Base-by-base conservation (phyloP, 2,329 filamentous ascomycete species). In the Metarhizium humberi region DNA sequence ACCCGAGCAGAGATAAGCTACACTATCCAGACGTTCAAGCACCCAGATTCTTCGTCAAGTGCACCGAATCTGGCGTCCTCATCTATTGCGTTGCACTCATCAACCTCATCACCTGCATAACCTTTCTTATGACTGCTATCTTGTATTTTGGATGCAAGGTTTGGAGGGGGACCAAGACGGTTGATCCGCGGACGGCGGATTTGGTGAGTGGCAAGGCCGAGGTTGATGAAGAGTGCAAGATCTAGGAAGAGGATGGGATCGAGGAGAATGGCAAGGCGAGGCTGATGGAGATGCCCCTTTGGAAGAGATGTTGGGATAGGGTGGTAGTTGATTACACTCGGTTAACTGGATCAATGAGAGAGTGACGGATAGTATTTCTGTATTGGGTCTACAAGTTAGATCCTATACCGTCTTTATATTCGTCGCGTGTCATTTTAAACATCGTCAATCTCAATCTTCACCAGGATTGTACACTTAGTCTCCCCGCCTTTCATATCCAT, bases 121-220 rank as follows among this genome's bases (percentile, higher is more conserved):
- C 76, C 14, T 40, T n/a, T 8, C 11, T 40, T 13, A 11, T 40
- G 38, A 2, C 38, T 40, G 38, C 38, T 11, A 40, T 14, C 38
- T 40, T 5, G 10, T 91, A 81, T 63, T 32, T 86, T 3, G 78
- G 75, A 5, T 90, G 85, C 81, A 91, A 90, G 69, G 8, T 87
- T 2, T 55, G 80, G 60, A 81, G 85, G 67, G 77, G 75, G 63
- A 87, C 85, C 0, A 82, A 78, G 59, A 75, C 79, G 57, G 69
- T 78, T 52, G 73, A 72, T 50, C 73, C 81, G 1, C 69, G 77
- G 20, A 79, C 87, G 53, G 77, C 83, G 0, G 85, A 90, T 66
- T 67, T 89, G 47, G 63, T 78, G 34, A 79, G 79, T 40, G 84
- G 85, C 56, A 72, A 88, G 56, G 79, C 79, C 6, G 85, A 87